Base-by-base conservation (phyloP, 768 basidiomycete genomes). In the Scleroderma citrinum region DNA sequence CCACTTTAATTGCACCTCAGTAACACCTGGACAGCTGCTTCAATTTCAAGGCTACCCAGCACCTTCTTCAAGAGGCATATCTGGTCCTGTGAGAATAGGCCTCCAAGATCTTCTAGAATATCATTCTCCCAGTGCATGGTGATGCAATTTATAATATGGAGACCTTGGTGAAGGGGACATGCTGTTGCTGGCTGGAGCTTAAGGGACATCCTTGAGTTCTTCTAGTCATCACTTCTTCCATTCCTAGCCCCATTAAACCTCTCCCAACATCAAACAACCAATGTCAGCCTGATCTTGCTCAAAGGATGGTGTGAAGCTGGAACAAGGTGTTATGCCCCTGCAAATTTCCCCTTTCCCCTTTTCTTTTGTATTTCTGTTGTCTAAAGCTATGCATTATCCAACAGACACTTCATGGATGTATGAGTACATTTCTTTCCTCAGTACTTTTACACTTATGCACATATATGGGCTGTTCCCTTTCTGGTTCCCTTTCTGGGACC, bases 261-360 rank as follows among this genome's bases (percentile, higher is more conserved):
- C 78, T 13, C 79, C 82, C 48, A 91, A 71, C 44, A 76, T 71
- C 2, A 70, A 64, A 47, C 79, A 72, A 3, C 87, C 87, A 6
- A 90, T 67, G 57, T 87, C 78, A 43, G 78, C 76, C n/a, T 82
- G 82, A 50, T 87, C 83, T 54, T 87, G 84, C 51, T 88, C 85
- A 62, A 87, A 91, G 10, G 74, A 70, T 1, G 89, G 89, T 0
- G 89, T 87, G 65, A 92, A 92, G 59, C 78, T 83, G 7, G 87
- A 67, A 58, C 73, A 85, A 12, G 75, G 73, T n/a, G n/a, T n/a
- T n/a, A n/a, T n/a, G n/a, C n/a, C n/a, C n/a, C n/a, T n/a, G n/a
- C n/a, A n/a, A n/a, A n/a, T n/a, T n/a, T n/a, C n/a, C n/a, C n/a
- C n/a, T n/a, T n/a, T n/a, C n/a, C n/a, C n/a, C n/a, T n/a, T n/a